Base-by-base conservation (phyloP, 1,139 yeast species). In the Kodamaea anthophila region DNA sequence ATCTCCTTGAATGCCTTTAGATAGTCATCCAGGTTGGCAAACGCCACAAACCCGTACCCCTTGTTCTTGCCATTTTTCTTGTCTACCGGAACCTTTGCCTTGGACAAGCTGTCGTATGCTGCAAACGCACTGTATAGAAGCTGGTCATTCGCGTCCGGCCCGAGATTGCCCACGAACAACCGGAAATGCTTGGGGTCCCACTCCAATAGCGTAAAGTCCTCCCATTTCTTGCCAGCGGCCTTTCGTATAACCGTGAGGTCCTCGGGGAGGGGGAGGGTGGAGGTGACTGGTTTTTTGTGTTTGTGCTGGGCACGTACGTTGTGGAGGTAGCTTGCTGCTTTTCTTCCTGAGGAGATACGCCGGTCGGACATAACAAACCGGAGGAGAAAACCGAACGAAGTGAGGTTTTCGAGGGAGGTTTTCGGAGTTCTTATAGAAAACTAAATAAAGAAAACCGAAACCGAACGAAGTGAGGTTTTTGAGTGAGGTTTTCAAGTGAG, bases 31-130 rank as follows among this genome's bases (percentile, higher is more conserved):
- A 86, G 56, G 36, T 64, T 65, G 2, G 58, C 59, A 51, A 81
- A 81, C 2, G 84, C 74, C 13, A 81, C 80, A 50, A 81, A 81
- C 4, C 87, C 91, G 44, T 59, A 81, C 4, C 91, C 88, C 49
- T 74, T 77, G 35, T 67, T 65, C 36, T 61, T 61, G 6, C 57
- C 60, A 1, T 68, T 50, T 14, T 52, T 57, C 10, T 50, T 52
- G 39, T 74, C 79, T 15, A 50, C 38, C 0, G 81, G 80, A 0
- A 78, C 82, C 35, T 67, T 62, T 8, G 66, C 80, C 40, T 73
- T 74, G 13, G 70, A 54, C 41, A 82, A 53, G 4, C 74, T 66
- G 27, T 54, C 53, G 51, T 58, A 82, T 36, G 53, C 62, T 15
- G 47, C 49, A 47, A 82, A 81, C 1, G 84, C 77, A 16, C 56